Evolutionary conservation across 192 early-diverging fungal species (phyloP).

Genomic region (Backusella tuberculispora): DNA sequence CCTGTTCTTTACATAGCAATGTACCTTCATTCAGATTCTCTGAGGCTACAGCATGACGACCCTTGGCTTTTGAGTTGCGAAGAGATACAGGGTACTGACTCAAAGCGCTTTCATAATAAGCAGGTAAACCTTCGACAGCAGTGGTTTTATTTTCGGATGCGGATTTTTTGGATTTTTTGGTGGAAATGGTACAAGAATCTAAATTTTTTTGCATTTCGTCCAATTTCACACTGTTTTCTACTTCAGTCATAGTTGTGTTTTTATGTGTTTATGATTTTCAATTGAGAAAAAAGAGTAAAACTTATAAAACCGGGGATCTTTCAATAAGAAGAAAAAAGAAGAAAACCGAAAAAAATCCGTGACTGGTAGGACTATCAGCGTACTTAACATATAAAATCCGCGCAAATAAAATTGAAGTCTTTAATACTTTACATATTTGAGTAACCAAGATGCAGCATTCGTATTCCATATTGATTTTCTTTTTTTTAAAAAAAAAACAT

Average conservation of each 20-base stretch:
- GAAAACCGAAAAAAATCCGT: too few relatives aligned
- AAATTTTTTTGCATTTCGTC: not conserved
- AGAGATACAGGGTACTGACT: slow-evolving; percentile 21
- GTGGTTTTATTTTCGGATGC: not conserved
- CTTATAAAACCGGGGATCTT: not conserved
- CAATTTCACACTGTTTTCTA: not conserved
- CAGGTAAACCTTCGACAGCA: not conserved
- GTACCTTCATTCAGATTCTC: slow-evolving; percentile 51
- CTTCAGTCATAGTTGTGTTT: not conserved
- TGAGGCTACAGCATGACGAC: slow-evolving; percentile 54
- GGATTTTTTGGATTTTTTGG: slow-evolving; percentile 2
- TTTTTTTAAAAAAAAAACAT: too few relatives aligned
- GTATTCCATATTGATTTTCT: too few relatives aligned
- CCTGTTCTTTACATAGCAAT: slow-evolving; percentile 52
- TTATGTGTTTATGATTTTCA: not conserved
- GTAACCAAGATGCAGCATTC: too few relatives aligned
- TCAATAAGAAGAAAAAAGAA: not conserved
- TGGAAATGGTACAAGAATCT: not conserved
- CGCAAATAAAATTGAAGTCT: too few relatives aligned
- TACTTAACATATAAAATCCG: not conserved
- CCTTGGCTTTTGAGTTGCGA: slow-evolving; percentile 49
- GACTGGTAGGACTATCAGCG: not conserved
- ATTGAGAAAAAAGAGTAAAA: not conserved
- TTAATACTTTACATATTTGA: too few relatives aligned
- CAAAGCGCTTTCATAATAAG: slow-evolving; percentile 6